phyloP scores from a whole-genome alignment of 495 filamentous ascomycete genomes.

The Penicillium subrubescens region DNA sequence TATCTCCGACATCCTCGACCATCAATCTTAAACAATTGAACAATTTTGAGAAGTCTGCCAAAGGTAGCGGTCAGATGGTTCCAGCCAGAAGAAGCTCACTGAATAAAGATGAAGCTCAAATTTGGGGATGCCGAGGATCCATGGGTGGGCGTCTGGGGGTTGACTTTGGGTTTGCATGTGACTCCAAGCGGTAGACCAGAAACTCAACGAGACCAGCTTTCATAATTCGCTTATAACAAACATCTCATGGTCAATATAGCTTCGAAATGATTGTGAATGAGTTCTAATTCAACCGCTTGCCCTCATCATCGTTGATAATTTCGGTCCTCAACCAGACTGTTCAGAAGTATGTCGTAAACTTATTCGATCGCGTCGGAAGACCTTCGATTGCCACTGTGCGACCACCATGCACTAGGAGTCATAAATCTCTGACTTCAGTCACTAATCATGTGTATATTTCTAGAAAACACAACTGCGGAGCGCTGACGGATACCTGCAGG shows the following conservation, averaged over 20 bases:
- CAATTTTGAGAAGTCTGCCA: not conserved
- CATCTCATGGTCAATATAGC: no score
- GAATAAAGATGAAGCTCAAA: not conserved
- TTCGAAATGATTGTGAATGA: not conserved
- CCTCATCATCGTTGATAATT: not conserved
- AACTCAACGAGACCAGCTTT: not conserved
- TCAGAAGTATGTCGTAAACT: not conserved
- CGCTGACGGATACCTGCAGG: not conserved
- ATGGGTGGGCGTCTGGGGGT: not conserved
- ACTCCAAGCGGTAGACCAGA: no score
- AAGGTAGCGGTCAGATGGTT: not conserved
- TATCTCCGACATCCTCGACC: not conserved
- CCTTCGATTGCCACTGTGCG: no score
- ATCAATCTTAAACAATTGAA: not conserved
- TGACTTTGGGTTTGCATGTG: slow-evolving; percentile 1
- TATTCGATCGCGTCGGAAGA: not conserved
- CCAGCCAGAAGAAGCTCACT: not conserved
- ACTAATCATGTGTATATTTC: not conserved
- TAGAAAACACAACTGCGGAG: not conserved
- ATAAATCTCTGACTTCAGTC: not conserved
- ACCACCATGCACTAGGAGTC: not conserved
- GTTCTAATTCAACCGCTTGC: not conserved
- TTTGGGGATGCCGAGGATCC: not conserved
- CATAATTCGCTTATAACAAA: not conserved
- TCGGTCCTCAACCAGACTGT: not conserved